Conservation (phyloP, 768 basidiomycete species). For the Pleurotus salmoneostramineus region DNA sequence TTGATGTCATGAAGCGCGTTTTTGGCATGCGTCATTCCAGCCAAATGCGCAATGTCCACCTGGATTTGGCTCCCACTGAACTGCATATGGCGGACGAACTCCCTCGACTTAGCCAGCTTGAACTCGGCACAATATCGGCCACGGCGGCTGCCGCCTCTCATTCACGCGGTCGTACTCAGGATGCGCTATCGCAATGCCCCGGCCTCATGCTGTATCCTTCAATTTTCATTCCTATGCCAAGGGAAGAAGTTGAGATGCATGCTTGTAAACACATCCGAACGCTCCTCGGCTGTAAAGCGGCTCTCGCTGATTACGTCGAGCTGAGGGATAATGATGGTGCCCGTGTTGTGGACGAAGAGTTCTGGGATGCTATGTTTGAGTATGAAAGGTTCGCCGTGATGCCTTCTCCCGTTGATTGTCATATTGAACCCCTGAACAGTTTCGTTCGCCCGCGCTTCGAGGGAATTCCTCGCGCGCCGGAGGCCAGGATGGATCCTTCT, state of each 20-base stretch:
- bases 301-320: conserved; percentile 34
- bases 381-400: conserved; percentile 28
- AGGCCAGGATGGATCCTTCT: conserved; percentile 3
- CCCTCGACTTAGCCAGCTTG: neutral
- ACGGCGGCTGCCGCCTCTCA: neutral
- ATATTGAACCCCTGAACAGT: conserved; percentile 9
- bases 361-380: conserved; percentile 30
- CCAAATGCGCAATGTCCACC: conserved; percentile 27
- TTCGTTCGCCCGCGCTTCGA: conserved; percentile 20
- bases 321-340: conserved; percentile 14
- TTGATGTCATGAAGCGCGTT: conserved; percentile 23
- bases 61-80: conserved; percentile 37
- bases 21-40: conserved; percentile 27
- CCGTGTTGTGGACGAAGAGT: conserved; percentile 18
- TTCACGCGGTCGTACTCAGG: conserved; percentile 3
- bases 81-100: conserved; percentile 1
- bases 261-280: conserved; percentile 41
- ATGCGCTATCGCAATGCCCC: conserved; percentile 32
- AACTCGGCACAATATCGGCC: neutral
- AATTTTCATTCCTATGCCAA: conserved; percentile 36
- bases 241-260: conserved; percentile 45
- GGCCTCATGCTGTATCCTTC: conserved; percentile 43
- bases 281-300: conserved; percentile 37
- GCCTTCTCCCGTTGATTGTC: neutral
- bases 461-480: conserved; percentile 9